Conservation (phyloP, 2,329 filamentous ascomycete genomes). For the Pestalotiopsis sp. region DNA sequence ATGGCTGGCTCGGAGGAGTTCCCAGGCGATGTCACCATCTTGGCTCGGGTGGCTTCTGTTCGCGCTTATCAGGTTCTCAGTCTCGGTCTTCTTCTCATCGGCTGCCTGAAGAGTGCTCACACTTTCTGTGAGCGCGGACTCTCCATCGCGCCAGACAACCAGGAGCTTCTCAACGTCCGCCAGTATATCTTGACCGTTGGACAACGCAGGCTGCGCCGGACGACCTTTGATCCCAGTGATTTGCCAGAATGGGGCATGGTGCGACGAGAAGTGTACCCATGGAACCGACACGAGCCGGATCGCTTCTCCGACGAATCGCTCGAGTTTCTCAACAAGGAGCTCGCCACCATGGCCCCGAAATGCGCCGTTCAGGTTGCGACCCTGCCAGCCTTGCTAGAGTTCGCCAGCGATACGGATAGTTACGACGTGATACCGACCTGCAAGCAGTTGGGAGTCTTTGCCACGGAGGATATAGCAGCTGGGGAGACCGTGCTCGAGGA, state of each 20-base stretch:
- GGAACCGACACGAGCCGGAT: constrained; percentile 70
- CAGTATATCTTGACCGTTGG: constrained; percentile 57
- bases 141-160: constrained; percentile 54
- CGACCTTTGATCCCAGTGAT: constrained; percentile 51
- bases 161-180: constrained; percentile 56
- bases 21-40: constrained; percentile 28
- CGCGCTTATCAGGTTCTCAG: constrained; percentile 63
- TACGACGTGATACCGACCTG: constrained; percentile 60
- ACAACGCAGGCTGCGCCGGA: constrained; percentile 47
- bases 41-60: constrained; percentile 44
- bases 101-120: constrained; percentile 69
- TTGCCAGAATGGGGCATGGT: constrained; percentile 73
- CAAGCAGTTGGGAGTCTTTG: constrained; percentile 87
- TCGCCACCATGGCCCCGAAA: constrained; percentile 74
- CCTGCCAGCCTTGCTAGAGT: constrained; percentile 70
- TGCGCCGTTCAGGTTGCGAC: constrained; percentile 77
- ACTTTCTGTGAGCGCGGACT: constrained; percentile 68
- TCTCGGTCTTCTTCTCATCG: constrained; percentile 62
- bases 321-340: constrained; percentile 69
- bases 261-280: constrained; percentile 71
- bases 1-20: constrained; percentile 14
- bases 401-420: constrained; percentile 51
- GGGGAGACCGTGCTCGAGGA: constrained; percentile 80
- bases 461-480: constrained; percentile 75
- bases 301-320: constrained; percentile 72